Percentiles rank a stretch among this genome's conserved stretches.
Evolutionary conservation across 225 moss, liverwort and hornwort species (phyloP).

Genomic region (Pleurozium schreberi): DNA sequence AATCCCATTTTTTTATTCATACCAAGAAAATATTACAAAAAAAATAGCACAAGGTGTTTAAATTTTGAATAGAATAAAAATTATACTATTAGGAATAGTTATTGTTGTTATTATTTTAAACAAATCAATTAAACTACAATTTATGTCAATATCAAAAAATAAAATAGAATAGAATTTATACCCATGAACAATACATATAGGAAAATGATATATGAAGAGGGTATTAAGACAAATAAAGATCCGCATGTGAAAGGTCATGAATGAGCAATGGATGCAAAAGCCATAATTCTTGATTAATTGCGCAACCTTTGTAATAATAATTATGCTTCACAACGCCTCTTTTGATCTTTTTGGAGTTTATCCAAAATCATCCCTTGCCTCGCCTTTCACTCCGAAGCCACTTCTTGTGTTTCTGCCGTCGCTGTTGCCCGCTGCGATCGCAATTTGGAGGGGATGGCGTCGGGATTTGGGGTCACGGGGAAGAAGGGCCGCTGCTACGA

Average conservation of each 20-base stretch:
- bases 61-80: background rate
- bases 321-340: background rate
- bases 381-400: no score
- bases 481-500: conserved; percentile 95
- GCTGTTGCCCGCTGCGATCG: background rate
- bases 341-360: background rate
- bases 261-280: background rate
- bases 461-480: conserved; percentile 83
- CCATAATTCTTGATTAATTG: accelerated
- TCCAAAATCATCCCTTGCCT: background rate
- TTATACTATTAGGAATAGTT: background rate
- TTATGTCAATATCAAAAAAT: accelerated
- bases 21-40: accelerated
- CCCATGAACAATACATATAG: background rate
- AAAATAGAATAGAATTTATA: background rate
- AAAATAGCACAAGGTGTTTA: background rate
- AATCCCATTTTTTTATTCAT: background rate
- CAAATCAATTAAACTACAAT: background rate
- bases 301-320: accelerated
- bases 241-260: accelerated
- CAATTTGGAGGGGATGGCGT: conserved; percentile 54
- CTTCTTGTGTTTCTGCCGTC: background rate
- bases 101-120: background rate
- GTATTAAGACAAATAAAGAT: background rate
- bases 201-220: no score